Conservation (phyloP, 108 stramenopile genomes). For the Nitzschia sp. region DNA sequence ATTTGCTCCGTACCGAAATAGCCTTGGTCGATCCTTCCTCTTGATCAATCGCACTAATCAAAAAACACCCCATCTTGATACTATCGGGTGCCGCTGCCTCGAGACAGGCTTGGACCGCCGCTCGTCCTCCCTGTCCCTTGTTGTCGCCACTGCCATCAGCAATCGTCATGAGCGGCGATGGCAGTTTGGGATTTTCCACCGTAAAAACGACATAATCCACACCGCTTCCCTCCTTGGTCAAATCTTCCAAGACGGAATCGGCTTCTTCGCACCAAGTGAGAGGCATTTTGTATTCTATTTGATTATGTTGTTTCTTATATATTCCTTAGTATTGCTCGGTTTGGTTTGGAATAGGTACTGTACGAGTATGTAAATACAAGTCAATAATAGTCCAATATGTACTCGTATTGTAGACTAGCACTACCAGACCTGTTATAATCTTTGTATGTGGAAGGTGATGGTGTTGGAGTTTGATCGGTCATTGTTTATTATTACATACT, state of each 20-base stretch:
- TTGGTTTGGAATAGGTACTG: no score
- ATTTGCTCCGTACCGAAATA: constrained; percentile 9
- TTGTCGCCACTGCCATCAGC: neutral
- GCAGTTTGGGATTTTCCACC: constrained; percentile 2
- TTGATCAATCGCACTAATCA: constrained; percentile 17
- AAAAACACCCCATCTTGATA: constrained; percentile 13
- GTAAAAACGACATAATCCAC: constrained; percentile 21
- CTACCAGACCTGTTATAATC: no score
- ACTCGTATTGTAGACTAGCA: no score
- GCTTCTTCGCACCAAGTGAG: neutral
- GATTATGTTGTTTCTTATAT: no score
- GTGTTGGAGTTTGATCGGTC: no score
- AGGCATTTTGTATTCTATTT: constrained; percentile 1
- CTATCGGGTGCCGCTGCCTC: neutral
- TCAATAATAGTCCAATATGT: no score
- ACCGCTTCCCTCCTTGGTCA: neutral
- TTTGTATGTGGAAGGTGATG: no score
- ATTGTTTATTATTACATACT: no score
- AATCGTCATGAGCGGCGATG: neutral
- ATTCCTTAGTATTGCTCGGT: no score
- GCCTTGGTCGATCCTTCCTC: neutral
- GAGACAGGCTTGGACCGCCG: neutral
- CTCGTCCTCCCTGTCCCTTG: constrained; percentile 20
- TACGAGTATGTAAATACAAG: no score
- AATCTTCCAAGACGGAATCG: neutral